Evolutionary conservation across 108 stramenopile genomes (phyloP), one percentile per base, ranked within the genome.

Genomic region (Asterionellopsis glacialis): DNA sequence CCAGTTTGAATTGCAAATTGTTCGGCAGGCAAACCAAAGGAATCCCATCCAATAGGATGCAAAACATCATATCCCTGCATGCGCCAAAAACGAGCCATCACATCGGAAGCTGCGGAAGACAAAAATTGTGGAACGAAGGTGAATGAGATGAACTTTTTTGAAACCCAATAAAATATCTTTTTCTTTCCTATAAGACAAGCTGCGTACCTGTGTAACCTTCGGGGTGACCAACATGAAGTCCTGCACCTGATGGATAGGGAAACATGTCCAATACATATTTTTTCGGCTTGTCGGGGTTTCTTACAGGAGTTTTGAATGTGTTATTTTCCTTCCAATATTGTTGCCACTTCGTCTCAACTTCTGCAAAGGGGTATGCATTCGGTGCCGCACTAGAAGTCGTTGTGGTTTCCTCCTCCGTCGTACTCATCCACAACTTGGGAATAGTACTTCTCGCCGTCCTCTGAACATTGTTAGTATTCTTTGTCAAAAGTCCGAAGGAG

Each of bases 1-100:
- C 97, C 97, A 40, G 97, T 96, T 43, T 98, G 81, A 73, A 97
- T 93, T 41, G 98, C 98, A 72, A 93, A 96, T 79, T 99, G 97
- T 72, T 99, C 98, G 15, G 98, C 98, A n/a, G 98, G 98, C 41
- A 99, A 79, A 21, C 98, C 98, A 76, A 98, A 99, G n/a, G 95
- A 92, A 71, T 99, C 98, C 97, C 97, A 99, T 14, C 98, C 98
- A 64, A 99, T 99, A 24, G 98, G 98, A 71, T 98, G 97, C 40
- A 99, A 80, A 38, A 99, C 98, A 67, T 97, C 96, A 66, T 87
- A 85, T 13, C 85, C 90, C 24, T 81, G 88, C 96, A 97, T 97
- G 47, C 98, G 84, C 89, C 88, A 97, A 67, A 95, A 98, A 9
- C 98, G 90, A n/a, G 97, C 73, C 95, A 98, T 95, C 44, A 96